Percentiles rank a stretch among this genome's conserved stretches.
Evolutionary conservation across 2,329 filamentous ascomycete species (phyloP).

Genomic region (Diaporthe humulicola): DNA sequence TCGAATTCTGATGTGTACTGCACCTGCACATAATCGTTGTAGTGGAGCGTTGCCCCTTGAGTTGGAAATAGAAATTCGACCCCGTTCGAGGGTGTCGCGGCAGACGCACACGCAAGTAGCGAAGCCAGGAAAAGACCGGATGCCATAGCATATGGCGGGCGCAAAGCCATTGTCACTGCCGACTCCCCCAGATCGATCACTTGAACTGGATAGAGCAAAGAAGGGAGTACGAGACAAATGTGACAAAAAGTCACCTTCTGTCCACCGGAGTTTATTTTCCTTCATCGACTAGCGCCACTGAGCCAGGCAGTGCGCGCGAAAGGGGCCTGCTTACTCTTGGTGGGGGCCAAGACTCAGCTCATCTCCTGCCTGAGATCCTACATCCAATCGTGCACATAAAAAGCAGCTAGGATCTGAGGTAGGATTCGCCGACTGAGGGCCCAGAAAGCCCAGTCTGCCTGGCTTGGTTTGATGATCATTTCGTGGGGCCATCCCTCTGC

Average conservation of each 20-base stretch:
- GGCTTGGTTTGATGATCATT: slow-evolving; percentile 20
- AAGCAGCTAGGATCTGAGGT: background rate
- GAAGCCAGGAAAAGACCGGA: background rate
- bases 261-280: background rate
- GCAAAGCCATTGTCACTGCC: background rate
- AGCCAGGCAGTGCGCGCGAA: background rate
- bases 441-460: background rate
- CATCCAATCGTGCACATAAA: background rate
- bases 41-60: slow-evolving; percentile 24
- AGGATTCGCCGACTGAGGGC: slow-evolving; percentile 5
- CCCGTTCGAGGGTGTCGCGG: slow-evolving; percentile 23
- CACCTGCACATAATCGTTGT: slow-evolving; percentile 33
- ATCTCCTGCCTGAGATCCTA: slow-evolving; percentile 8
- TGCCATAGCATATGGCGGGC: background rate
- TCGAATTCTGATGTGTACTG: slow-evolving; percentile 29
- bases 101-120: background rate
- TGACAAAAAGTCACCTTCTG: background rate
- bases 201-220: background rate
- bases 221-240: background rate
- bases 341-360: slow-evolving; percentile 27
- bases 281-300: background rate
- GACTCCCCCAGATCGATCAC: background rate
- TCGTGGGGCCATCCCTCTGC: background rate
- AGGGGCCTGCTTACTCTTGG: slow-evolving; percentile 15
- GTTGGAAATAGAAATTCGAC: slow-evolving; percentile 33